A percentile compares a stretch with the other conserved stretches of the same genome.
Conservation (phyloP, 148 eudicot species). For the Chenopodium berlandieri region DNA sequence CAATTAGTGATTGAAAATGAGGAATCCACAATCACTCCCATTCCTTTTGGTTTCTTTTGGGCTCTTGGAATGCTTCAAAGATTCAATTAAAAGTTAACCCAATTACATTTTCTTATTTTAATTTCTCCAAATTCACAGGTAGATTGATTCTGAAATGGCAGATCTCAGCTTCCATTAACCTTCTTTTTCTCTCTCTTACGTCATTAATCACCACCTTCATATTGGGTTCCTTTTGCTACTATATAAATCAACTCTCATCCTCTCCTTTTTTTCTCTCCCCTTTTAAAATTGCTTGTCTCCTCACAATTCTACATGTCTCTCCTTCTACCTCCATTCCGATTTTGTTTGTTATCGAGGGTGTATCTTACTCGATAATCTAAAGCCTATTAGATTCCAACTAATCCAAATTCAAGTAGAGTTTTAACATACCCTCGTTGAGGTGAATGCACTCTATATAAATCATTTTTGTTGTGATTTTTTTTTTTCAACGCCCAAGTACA, state of each 20-base stretch:
- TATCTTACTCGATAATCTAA: too few relatives aligned
- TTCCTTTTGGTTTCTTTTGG: constrained; percentile 15
- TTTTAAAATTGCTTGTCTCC: not conserved
- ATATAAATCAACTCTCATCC: not conserved
- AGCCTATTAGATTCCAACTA: not conserved
- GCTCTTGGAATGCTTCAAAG: constrained; percentile 35
- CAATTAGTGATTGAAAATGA: constrained; percentile 2
- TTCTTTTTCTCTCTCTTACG: constrained; percentile 8
- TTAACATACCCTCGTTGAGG: too few relatives aligned
- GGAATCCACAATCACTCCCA: constrained; percentile 22
- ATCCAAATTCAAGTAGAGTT: not conserved
- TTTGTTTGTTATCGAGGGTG: not conserved
- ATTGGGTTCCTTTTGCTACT: not conserved
- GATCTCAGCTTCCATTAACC: constrained; percentile 37
- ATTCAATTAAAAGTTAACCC: constrained; percentile 22
- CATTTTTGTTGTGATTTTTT: not conserved
- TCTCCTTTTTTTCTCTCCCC: not conserved
- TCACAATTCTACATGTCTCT: not conserved
- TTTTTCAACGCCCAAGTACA: constrained; percentile 31
- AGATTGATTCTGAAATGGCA: constrained; percentile 33
- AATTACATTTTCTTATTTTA: not conserved
- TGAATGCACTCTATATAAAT: not conserved
- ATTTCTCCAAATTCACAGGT: constrained; percentile 8
- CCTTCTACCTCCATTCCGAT: not conserved
- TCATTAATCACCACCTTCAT: not conserved